A percentile compares a stretch with the other conserved stretches of the same genome.
Evolutionary conservation across 192 early-diverging fungal genomes (phyloP).

Genomic region (Coemansia sp.): DNA sequence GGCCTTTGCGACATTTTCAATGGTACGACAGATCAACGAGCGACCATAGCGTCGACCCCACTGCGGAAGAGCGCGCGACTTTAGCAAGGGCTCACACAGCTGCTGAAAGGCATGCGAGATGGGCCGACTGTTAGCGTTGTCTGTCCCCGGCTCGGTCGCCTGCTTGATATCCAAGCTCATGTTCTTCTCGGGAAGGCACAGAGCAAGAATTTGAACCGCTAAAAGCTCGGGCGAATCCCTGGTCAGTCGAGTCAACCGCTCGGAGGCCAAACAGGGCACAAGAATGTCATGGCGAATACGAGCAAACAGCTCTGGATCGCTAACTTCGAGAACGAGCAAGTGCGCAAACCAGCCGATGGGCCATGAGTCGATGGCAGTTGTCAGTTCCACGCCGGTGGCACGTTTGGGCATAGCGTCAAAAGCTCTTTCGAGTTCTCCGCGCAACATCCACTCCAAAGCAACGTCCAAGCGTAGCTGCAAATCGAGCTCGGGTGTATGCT

Average conservation of each 20-base stretch:
- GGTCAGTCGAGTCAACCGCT: slow-evolving; percentile 7
- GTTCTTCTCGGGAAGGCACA: slow-evolving; percentile 17
- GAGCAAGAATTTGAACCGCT: slow-evolving; percentile 15
- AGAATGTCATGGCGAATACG: slow-evolving; percentile 16
- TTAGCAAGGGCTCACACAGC: background rate
- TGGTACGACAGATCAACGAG: slow-evolving; percentile 3
- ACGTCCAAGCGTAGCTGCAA: slow-evolving; percentile 10
- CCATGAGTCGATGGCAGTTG: slow-evolving; percentile 1
- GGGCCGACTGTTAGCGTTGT: background rate
- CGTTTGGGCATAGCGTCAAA: background rate
- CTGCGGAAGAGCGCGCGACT: slow-evolving; percentile 9
- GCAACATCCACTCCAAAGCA: slow-evolving; percentile 33
- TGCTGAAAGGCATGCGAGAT: slow-evolving; percentile 5
- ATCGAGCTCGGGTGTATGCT: background rate
- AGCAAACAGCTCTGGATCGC: slow-evolving; percentile 14
- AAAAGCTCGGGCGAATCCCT: slow-evolving; percentile 15
- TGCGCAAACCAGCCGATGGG: slow-evolving; percentile 23
- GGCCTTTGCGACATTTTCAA: background rate
- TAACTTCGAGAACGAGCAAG: slow-evolving; percentile 15
- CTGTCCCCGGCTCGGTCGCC: background rate
- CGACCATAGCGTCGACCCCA: slow-evolving; percentile 37
- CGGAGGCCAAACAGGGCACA: slow-evolving; percentile 4
- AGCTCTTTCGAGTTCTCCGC: slow-evolving; percentile 14
- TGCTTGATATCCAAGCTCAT: slow-evolving; percentile 5
- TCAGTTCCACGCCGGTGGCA: slow-evolving; percentile 1